These are phyloP conservation scores for Mycena vulgaris DNA, from an alignment of 768 basidiomycete species.

Conservation along the genomic window DNA sequence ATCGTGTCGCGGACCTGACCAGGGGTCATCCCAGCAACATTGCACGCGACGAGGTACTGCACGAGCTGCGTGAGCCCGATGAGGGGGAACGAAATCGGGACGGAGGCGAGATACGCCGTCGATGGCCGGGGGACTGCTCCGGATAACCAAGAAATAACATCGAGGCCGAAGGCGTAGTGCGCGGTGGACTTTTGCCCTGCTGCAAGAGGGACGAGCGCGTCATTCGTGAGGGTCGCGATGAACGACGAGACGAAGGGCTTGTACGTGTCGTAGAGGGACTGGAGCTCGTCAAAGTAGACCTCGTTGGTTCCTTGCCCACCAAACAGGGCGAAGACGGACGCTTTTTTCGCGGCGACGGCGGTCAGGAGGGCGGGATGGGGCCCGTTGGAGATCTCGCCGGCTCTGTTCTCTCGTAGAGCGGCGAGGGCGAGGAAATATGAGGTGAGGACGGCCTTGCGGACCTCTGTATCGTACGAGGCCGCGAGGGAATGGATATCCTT, in stretches of 20 bases:
- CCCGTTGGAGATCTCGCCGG: constrained; percentile 69
- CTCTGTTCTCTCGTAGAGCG: constrained; percentile 71
- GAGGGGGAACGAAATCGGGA: constrained; percentile 94
- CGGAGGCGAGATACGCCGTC: constrained; percentile 88
- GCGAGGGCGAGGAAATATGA: constrained; percentile 87
- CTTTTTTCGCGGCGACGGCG: constrained; percentile 73
- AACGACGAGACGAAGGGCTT: constrained; percentile 86
- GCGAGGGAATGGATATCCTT: constrained; percentile 89
- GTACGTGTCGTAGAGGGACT: constrained; percentile 93
- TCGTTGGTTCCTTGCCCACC: constrained; percentile 99
- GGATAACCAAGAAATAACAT: constrained; percentile 88
- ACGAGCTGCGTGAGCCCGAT: constrained; percentile 97
- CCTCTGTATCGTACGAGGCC: constrained; percentile 80
- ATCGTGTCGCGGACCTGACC: constrained; percentile 84
- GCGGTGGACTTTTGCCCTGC: constrained; percentile 70
- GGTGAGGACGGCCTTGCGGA: constrained; percentile 81
- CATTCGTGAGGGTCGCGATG: constrained; percentile 72
- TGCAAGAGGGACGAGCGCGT: constrained; percentile 82
- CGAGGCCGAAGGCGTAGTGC: constrained; percentile 86
- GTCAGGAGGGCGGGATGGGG: constrained; percentile 79
- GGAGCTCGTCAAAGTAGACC: constrained; percentile 97
- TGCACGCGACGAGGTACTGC: constrained; percentile 90
- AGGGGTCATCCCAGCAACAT: constrained; percentile 81
- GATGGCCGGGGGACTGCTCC: constrained; percentile 81
- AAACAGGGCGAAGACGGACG: constrained; percentile 92